Base-by-base conservation (phyloP, 352 stramenopile species). In the Globisporangium spiculum region DNA sequence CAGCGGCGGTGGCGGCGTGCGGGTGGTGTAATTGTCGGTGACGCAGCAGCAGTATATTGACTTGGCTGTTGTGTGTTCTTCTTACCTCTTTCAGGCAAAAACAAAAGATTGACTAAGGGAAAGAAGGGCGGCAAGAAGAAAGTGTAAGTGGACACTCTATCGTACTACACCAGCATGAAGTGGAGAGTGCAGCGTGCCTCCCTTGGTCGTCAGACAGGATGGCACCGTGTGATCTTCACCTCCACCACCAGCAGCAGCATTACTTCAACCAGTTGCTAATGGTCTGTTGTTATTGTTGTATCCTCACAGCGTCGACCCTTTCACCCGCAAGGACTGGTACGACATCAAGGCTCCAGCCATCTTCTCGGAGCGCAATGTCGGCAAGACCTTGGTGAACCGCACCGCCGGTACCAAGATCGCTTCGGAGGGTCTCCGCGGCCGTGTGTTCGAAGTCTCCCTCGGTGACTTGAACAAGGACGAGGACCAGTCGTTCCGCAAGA, bases 381-480 rank as follows among this genome's bases (percentile, higher is more conserved):
- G 98, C 75, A 99, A 99, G 89, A 99, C 98, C 69, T 90, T 99
- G 74, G 98, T 99, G 76, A 99, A 98, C 83, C 97, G 98, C 74
- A 99, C 98, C 32, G 82, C 95, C 66, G 86, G 88, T 69, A 93
- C 86, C 75, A 96, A 99, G 88, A 99, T 99, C 80, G 97, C 98
- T 52, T 98, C 97, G 63, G 98, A 99, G 66, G 94, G 91, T 54
- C 88, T 99, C 24, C 99, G 98, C 77, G 98, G 98, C 78, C 97
- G 98, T 80, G 97, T 99, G 57, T 97, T 99, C 78, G 98, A 99
- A 76, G 84, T 99, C 26, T 99, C 87, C 74, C 94, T 99, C 32
- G 98, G 92, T 72, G 98, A 99, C 81, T 84, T 99, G 54, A 99
- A 99, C 84, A 97, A 96, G 83, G 97, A 99, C 75, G 97, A 99